Evolutionary conservation across 2,329 filamentous ascomycete genomes (phyloP).

Genomic region (Biscogniauxia marginata): DNA sequence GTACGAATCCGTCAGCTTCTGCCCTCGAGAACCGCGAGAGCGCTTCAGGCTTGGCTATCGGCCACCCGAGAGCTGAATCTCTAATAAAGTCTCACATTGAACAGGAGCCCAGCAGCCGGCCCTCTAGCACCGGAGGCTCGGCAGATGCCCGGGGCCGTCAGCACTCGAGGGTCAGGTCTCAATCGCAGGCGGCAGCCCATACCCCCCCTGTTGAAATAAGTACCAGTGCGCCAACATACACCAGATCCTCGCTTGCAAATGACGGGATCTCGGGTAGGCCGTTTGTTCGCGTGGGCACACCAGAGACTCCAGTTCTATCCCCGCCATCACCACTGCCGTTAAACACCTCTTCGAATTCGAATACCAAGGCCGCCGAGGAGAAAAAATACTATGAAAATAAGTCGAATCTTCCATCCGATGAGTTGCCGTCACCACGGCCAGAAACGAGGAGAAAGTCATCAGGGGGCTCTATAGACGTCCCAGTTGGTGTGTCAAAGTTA

Average conservation of each 20-base stretch:
- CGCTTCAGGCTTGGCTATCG: slow-evolving; percentile 17
- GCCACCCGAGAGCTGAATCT: slow-evolving; percentile 7
- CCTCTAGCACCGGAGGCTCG: slow-evolving; percentile 6
- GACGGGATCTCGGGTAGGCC: slow-evolving; percentile 56
- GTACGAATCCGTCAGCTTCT: slow-evolving; percentile 20
- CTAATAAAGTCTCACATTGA: slow-evolving; percentile 12
- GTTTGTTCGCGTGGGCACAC: slow-evolving; percentile 47
- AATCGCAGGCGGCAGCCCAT: slow-evolving; percentile 12
- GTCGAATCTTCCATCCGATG: slow-evolving; percentile 6
- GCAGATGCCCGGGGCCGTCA: slow-evolving; percentile 6
- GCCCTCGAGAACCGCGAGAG: slow-evolving; percentile 16
- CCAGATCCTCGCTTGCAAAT: slow-evolving; percentile 32
- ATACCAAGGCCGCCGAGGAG: slow-evolving; percentile 23
- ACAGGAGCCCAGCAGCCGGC: slow-evolving; percentile 5
- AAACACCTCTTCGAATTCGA: slow-evolving; percentile 9
- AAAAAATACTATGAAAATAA: slow-evolving; percentile 14
- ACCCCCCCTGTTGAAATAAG: slow-evolving; percentile 15
- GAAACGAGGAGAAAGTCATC: slow-evolving; percentile 21
- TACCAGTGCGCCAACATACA: slow-evolving; percentile 17
- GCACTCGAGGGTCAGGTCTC: slow-evolving; percentile 16
- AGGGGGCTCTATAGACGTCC: slow-evolving; percentile 54
- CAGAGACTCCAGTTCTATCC: slow-evolving; percentile 29
- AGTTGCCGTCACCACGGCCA: slow-evolving; percentile 14
- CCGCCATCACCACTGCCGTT: slow-evolving; percentile 29
- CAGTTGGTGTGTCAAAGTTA: slow-evolving; percentile 85